Percentiles rank a stretch among this genome's conserved stretches.
Evolutionary conservation across 768 basidiomycete species (phyloP).

Genomic region (Mycena latifolia): DNA sequence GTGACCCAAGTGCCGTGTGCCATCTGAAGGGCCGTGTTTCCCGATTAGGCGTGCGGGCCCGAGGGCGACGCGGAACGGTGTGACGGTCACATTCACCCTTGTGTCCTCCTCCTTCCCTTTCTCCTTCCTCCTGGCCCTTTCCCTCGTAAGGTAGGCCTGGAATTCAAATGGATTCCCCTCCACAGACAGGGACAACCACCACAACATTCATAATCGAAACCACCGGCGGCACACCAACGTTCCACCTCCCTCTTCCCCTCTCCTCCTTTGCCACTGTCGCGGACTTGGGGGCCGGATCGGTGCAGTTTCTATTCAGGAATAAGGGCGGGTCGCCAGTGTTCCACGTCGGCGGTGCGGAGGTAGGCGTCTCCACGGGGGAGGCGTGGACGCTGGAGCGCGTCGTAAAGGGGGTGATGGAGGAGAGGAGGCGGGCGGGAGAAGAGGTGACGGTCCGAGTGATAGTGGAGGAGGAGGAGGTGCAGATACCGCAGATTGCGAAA

Average conservation of each 20-base stretch:
- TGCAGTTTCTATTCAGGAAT: slow-evolving; percentile 28
- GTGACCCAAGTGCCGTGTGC: too few relatives aligned
- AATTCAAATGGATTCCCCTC: too few relatives aligned
- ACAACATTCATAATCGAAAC: slow-evolving; percentile 19
- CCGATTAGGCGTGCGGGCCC: too few relatives aligned
- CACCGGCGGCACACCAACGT: slow-evolving; percentile 22
- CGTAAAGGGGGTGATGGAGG: slow-evolving; percentile 9
- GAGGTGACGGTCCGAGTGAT: slow-evolving; percentile 12
- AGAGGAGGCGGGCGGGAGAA: neutral
- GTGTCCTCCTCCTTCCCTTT: too few relatives aligned
- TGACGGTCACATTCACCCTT: too few relatives aligned
- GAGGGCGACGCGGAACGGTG: too few relatives aligned
- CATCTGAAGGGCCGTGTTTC: too few relatives aligned
- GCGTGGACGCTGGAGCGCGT: slow-evolving; percentile 23
- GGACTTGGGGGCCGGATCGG: neutral
- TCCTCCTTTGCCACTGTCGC: slow-evolving; percentile 1
- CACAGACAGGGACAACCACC: too few relatives aligned
- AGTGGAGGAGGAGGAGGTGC: too few relatives aligned
- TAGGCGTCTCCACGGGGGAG: slow-evolving; percentile 3
- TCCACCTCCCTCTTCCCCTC: slow-evolving; percentile 33
- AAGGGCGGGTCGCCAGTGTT: slow-evolving; percentile 30
- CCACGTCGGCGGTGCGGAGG: slow-evolving; percentile 33
- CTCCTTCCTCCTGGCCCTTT: too few relatives aligned
- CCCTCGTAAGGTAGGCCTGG: too few relatives aligned
- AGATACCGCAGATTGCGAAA: too few relatives aligned